These are phyloP conservation scores for Sporothrix brasiliensis DNA, from an alignment of 2,329 filamentous ascomycete genomes.

Conservation along the genomic window DNA sequence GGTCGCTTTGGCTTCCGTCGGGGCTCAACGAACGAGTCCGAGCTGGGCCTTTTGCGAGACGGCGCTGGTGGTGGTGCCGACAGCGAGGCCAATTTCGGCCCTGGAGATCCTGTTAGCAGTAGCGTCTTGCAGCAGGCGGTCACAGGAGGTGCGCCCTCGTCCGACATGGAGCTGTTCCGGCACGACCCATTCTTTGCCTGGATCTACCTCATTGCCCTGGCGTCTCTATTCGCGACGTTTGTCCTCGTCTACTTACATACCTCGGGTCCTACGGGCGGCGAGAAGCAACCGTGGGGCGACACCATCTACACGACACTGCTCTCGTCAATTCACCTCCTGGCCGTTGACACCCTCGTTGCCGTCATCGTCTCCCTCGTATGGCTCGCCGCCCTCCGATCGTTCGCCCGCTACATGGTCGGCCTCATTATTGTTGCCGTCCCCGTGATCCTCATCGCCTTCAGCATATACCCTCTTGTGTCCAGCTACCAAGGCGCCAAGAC, in stretches of 20 bases:
- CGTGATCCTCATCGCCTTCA: constrained; percentile 83
- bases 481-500: constrained; percentile 79
- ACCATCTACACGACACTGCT: constrained; percentile 91
- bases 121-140: constrained; percentile 37
- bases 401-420: constrained; percentile 80
- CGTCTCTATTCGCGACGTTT: constrained; percentile 83
- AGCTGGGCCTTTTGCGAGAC: constrained; percentile 50
- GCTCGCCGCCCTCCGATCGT: constrained; percentile 85
- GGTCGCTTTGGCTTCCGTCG: constrained; percentile 48
- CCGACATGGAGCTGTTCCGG: constrained; percentile 69
- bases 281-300: constrained; percentile 77
- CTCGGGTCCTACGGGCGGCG: constrained; percentile 49
- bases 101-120: constrained; percentile 48
- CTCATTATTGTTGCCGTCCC: constrained; percentile 83
- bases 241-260: constrained; percentile 91
- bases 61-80: constrained; percentile 43
- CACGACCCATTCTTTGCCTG: constrained; percentile 93
- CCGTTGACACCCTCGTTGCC: constrained; percentile 88
- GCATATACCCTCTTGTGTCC: constrained; percentile 85
- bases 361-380: constrained; percentile 85
- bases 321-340: constrained; percentile 84
- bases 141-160: constrained; percentile 53
- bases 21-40: constrained; percentile 52
- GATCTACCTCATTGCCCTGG: constrained; percentile 82
- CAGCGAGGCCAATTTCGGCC: constrained; percentile 39